These are phyloP conservation scores for Acephala macrosclerotiorum DNA, from an alignment of 2,329 filamentous ascomycete genomes.

Conservation along the genomic window DNA sequence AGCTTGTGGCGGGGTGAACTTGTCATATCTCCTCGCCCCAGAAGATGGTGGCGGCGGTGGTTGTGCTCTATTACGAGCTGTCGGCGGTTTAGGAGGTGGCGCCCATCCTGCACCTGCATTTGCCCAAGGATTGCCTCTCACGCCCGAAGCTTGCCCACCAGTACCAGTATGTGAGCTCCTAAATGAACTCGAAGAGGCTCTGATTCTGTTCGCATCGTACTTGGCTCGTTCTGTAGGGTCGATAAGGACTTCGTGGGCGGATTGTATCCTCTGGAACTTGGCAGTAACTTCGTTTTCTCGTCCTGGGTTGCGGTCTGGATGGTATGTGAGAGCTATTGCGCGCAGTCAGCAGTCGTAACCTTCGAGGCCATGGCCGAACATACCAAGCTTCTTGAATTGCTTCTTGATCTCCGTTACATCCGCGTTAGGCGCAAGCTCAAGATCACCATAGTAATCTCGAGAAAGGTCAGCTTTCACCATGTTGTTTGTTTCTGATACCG, in stretches of 20 bases:
- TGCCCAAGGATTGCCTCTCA: slow-evolving; percentile 45
- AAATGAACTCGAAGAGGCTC: slow-evolving; percentile 23
- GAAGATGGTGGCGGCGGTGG: slow-evolving; percentile 40
- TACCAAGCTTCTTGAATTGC: slow-evolving; percentile 72
- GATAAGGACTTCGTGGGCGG: slow-evolving; percentile 72
- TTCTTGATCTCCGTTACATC: slow-evolving; percentile 72
- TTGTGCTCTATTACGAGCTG: slow-evolving; percentile 30
- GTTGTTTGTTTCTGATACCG: background rate
- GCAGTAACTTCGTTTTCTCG: slow-evolving; percentile 69
- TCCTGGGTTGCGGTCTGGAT: slow-evolving; percentile 76
- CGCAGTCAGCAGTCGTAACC: slow-evolving; percentile 24
- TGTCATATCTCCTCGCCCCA: slow-evolving; percentile 42
- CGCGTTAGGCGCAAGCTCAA: slow-evolving; percentile 65
- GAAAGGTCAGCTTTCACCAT: slow-evolving; percentile 46
- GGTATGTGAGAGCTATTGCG: slow-evolving; percentile 66
- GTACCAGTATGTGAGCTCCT: slow-evolving; percentile 27
- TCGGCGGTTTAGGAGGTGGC: slow-evolving; percentile 42
- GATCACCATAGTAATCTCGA: slow-evolving; percentile 71
- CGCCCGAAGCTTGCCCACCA: slow-evolving; percentile 30
- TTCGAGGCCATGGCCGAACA: background rate
- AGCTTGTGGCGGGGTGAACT: slow-evolving; percentile 39
- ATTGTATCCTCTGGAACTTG: slow-evolving; percentile 75
- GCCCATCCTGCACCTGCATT: slow-evolving; percentile 41
- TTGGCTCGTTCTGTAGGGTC: slow-evolving; percentile 42
- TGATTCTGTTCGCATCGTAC: slow-evolving; percentile 42